phyloP scores from a whole-genome alignment of 2,329 filamentous ascomycete species.

The Aspergillus cejpii region DNA sequence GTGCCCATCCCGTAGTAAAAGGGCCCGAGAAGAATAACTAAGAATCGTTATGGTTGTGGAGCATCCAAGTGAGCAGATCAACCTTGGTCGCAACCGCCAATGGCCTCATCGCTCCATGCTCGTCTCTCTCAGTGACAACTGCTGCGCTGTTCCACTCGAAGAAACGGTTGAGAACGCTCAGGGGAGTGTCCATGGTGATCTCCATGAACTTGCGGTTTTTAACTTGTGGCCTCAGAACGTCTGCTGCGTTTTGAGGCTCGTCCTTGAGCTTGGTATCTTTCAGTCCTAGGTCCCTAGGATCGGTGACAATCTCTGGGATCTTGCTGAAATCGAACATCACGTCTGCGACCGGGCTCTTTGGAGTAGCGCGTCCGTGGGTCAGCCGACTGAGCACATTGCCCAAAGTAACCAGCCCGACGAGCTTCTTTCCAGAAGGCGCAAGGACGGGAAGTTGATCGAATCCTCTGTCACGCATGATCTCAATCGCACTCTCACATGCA shows the following conservation, averaged over 20 bases:
- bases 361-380: constrained; percentile 70
- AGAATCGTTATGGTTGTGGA: constrained; percentile 47
- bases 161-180: constrained; percentile 79
- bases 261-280: constrained; percentile 19
- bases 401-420: constrained; percentile 88
- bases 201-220: constrained; percentile 73
- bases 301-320: constrained; percentile 83
- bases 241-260: constrained; percentile 6
- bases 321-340: constrained; percentile 97
- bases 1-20: neutral
- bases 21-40: neutral
- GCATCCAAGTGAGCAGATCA: constrained; percentile 85
- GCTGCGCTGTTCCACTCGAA: constrained; percentile 98
- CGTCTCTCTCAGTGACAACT: constrained; percentile 74
- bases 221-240: constrained; percentile 35
- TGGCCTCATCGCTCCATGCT: constrained; percentile 61
- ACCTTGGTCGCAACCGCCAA: constrained; percentile 94
- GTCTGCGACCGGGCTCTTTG: constrained; percentile 66
- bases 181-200: constrained; percentile 83
- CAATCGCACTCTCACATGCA: constrained; percentile 78
- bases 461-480: constrained; percentile 96
- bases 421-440: constrained; percentile 58
- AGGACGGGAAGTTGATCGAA: constrained; percentile 97
- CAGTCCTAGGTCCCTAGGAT: constrained; percentile 60
- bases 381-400: constrained; percentile 92